Conservation (phyloP, 2,329 filamentous ascomycete species). For the Ophiostoma australiae region DNA sequence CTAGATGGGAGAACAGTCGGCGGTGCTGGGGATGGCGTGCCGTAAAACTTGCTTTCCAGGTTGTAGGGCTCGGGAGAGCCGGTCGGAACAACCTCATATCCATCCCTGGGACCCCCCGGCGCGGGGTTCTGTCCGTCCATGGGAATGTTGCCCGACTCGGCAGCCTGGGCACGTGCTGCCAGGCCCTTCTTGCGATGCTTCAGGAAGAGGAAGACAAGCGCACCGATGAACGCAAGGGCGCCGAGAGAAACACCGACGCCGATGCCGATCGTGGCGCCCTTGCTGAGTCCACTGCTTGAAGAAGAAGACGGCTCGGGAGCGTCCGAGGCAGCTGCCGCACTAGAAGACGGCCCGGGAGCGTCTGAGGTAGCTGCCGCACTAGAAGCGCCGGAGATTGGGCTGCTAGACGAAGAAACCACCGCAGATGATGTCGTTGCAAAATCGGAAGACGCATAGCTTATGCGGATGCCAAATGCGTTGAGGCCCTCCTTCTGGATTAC, state of each 20-base stretch:
- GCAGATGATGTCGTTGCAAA: conserved; percentile 3
- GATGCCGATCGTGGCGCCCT: conserved; percentile 46
- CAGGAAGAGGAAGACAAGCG: conserved; percentile 42
- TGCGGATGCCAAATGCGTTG: conserved; percentile 24
- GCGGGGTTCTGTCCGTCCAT: not conserved
- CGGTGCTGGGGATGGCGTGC: not conserved
- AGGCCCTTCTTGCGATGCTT: conserved; percentile 37
- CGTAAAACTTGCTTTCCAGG: not conserved
- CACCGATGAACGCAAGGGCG: conserved; percentile 39
- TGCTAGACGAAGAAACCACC: not conserved
- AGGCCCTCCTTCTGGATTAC: conserved; percentile 7
- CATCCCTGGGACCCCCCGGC: not conserved
- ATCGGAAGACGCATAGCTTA: conserved; percentile 22
- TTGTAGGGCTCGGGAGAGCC: not conserved
- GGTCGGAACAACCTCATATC: not conserved
- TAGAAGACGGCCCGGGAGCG: not conserved
- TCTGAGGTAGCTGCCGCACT: not conserved
- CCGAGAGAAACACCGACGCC: conserved; percentile 40
- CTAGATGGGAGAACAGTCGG: not conserved
- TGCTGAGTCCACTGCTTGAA: conserved; percentile 33
- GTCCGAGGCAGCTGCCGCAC: not conserved
- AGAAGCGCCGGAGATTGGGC: not conserved
- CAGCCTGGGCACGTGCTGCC: not conserved
- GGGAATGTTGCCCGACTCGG: not conserved
- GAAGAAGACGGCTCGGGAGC: not conserved